These are phyloP conservation scores for Trametes cubensis DNA, from an alignment of 768 basidiomycete genomes.

Conservation along the genomic window DNA sequence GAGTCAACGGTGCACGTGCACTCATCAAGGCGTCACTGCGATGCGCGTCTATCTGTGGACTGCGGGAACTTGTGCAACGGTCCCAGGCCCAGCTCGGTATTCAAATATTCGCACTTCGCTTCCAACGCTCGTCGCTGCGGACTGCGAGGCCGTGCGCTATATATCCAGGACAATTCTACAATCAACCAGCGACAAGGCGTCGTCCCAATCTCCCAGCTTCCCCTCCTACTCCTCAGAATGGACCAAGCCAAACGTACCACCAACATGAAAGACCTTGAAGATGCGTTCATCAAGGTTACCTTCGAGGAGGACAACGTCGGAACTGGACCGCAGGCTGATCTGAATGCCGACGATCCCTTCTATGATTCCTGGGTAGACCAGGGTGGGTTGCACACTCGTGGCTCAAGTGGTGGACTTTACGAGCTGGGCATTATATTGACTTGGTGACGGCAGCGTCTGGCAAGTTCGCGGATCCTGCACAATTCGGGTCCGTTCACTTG, in stretches of 20 bases:
- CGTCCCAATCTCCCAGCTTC: neutral
- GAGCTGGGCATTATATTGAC: neutral
- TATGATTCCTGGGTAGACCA: conserved; percentile 56
- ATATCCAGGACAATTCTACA: neutral
- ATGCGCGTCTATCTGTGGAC: neutral
- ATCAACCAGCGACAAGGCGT: too few species aligned
- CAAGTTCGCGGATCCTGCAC: conserved; percentile 46
- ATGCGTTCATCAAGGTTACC: conserved; percentile 51
- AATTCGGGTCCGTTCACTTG: conserved; percentile 14
- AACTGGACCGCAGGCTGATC: neutral
- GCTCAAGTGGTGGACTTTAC: neutral
- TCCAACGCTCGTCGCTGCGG: neutral
- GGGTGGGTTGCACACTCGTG: conserved; percentile 37
- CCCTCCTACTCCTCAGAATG: neutral
- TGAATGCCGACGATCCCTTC: conserved; percentile 38
- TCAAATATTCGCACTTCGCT: too few species aligned
- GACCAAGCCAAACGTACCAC: neutral
- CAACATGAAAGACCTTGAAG: conserved; percentile 31
- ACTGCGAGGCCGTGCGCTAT: neutral
- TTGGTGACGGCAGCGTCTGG: conserved; percentile 48
- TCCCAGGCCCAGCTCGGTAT: too few species aligned
- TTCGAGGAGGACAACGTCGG: conserved; percentile 36
- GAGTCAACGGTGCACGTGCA: conserved; percentile 16
- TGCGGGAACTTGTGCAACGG: too few species aligned
- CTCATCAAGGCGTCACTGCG: neutral